A percentile compares a stretch with the other conserved stretches of the same genome.
phyloP scores from a whole-genome alignment of 495 filamentous ascomycete species.

The Chaetomium fimeti region DNA sequence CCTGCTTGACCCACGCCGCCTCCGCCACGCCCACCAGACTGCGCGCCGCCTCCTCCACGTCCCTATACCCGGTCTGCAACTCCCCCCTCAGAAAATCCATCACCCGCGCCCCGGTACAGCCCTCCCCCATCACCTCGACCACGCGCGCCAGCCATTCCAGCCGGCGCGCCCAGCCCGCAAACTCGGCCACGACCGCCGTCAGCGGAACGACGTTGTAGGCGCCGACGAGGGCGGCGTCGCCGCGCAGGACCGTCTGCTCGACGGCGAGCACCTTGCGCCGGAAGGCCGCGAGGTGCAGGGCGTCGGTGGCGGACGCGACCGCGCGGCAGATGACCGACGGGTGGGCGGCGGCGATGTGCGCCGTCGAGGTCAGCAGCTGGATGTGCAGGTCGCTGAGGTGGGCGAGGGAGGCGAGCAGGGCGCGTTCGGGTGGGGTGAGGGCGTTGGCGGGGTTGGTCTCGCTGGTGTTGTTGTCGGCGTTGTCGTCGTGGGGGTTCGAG shows the following conservation, averaged over 20 bases:
- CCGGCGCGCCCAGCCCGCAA: conserved; percentile 76
- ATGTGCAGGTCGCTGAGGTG: conserved; percentile 74
- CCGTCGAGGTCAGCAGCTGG: conserved; percentile 60
- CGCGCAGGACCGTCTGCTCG: conserved; percentile 69
- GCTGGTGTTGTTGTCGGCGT: conserved; percentile 12
- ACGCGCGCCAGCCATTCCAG: conserved; percentile 86
- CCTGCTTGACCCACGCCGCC: conserved; percentile 84
- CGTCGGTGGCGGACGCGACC: conserved; percentile 75
- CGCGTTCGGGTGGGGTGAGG: conserved; percentile 75
- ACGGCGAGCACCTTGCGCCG: conserved; percentile 81
- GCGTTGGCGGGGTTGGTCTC: conserved; percentile 29
- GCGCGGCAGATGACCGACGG: conserved; percentile 79
- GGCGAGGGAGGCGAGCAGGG: conserved; percentile 73
- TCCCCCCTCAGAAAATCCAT: conserved; percentile 73
- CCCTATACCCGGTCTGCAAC: conserved; percentile 82
- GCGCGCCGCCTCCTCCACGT: conserved; percentile 72
- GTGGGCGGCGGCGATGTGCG: conserved; percentile 65
- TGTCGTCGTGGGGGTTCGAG: conserved; percentile 35
- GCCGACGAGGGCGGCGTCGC: conserved; percentile 71
- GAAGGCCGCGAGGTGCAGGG: conserved; percentile 71
- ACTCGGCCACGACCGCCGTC: conserved; percentile 77
- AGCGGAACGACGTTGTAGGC: conserved; percentile 91
- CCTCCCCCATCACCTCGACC: conserved; percentile 55
- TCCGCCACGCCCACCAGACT: conserved; percentile 75
- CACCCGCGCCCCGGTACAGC: conserved; percentile 58